Base-by-base conservation (phyloP, 2,329 filamentous ascomycete species). In the Fonsecaea monophora region DNA sequence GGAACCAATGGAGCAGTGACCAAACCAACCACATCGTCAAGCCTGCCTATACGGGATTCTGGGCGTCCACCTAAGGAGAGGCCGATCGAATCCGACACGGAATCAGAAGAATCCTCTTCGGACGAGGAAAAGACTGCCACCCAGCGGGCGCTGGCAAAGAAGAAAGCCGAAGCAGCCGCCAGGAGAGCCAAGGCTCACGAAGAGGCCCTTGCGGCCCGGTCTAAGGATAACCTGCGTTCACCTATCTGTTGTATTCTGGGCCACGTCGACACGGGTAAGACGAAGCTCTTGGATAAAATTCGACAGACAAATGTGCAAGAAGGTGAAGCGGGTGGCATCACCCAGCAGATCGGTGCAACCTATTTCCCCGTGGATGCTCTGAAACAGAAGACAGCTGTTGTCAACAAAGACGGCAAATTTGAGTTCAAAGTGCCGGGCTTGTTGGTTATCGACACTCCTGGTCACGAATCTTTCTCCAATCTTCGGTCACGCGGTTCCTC, bases 381-480 rank as follows among this genome's bases (percentile, higher is more conserved):
- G 76, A 86, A 88, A 80, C 90, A 94, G 78, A 99, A 99, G 87
- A 97, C 92, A 15, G 87, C 88, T 21, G 94, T 98, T 15, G 91
- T 99, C 77, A 99, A 99, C 84, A 86, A 87, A 75, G 93, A 99
- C 76, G 89, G 90, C 75, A 86, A 86, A 64, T 97, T 99, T 78
- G 92, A 97, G 69, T 96, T 97, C 87, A 99, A 97, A 83, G 92
- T 99, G 25, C 96, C 95, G 53, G 95, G 95, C 86, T 87, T 99
- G 63, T 83, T 99, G 72, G 89, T 99, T 76, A 99, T 99, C 76
- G 95, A 99, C 82, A 99, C 95, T 0, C 96, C 95, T 75, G 95
- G 95, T 83, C 95, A 99, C 93, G 95, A 99, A 88, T 99, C 95
- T 76, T 99, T 99, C 88, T 97, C 94, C 70, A 99, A 99, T 82